Evolutionary conservation across 768 basidiomycete genomes (phyloP).

Genomic region (Trametes gibbosa): DNA sequence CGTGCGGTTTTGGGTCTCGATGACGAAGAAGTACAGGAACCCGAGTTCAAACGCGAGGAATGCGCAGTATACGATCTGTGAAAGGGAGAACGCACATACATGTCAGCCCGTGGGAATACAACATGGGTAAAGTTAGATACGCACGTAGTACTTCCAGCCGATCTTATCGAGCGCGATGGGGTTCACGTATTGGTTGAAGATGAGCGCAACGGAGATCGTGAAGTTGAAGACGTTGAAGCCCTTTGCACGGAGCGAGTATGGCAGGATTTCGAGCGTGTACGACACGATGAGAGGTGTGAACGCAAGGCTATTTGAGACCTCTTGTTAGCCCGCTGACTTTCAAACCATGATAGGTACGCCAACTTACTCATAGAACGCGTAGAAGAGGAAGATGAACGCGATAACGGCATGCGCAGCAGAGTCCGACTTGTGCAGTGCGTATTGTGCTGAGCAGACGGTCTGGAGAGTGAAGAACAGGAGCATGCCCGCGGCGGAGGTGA

Average conservation of each 20-base stretch:
- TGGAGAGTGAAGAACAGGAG: slow-evolving; percentile 64
- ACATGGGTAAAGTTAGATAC: slow-evolving; percentile 20
- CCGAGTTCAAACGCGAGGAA: slow-evolving; percentile 67
- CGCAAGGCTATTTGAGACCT: slow-evolving; percentile 45
- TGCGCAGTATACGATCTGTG: slow-evolving; percentile 64
- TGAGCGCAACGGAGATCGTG: slow-evolving; percentile 70
- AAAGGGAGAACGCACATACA: background rate
- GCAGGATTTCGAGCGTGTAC: slow-evolving; percentile 88
- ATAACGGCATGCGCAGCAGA: slow-evolving; percentile 69
- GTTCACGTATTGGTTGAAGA: slow-evolving; percentile 90
- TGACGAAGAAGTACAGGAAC: slow-evolving; percentile 63
- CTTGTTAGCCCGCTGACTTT: background rate
- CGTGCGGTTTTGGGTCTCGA: slow-evolving; percentile 71
- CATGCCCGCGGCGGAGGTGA: slow-evolving; percentile 60
- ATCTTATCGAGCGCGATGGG: slow-evolving; percentile 67
- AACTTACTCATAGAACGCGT: slow-evolving; percentile 69
- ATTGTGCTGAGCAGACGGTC: slow-evolving; percentile 63
- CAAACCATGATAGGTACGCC: background rate
- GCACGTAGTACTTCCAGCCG: slow-evolving; percentile 74
- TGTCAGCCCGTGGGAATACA: background rate
- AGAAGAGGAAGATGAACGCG: slow-evolving; percentile 83
- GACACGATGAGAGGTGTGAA: slow-evolving; percentile 85
- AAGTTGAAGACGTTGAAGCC: slow-evolving; percentile 84
- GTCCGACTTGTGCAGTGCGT: slow-evolving; percentile 38
- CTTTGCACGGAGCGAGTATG: slow-evolving; percentile 80